These are phyloP conservation scores for Penicillium diatomitis DNA, from an alignment of 495 filamentous ascomycete species.

Conservation along the genomic window DNA sequence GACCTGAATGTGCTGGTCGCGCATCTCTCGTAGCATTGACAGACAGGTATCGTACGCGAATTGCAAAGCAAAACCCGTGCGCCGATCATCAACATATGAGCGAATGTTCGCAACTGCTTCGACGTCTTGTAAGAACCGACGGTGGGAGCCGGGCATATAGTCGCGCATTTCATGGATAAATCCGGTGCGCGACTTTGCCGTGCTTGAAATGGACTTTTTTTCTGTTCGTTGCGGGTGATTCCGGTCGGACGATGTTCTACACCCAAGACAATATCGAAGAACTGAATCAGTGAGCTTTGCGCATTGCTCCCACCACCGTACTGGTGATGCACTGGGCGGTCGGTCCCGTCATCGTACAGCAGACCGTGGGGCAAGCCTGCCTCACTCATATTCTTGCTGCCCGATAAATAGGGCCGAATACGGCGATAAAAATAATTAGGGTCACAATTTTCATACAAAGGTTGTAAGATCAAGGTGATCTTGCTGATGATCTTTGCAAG, in stretches of 20 bases:
- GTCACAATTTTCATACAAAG: slow-evolving; percentile 90
- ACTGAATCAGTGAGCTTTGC: slow-evolving; percentile 89
- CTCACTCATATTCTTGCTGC: slow-evolving; percentile 92
- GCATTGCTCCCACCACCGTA: slow-evolving; percentile 90
- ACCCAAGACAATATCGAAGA: slow-evolving; percentile 87
- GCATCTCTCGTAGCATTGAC: slow-evolving; percentile 78
- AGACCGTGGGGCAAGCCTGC: slow-evolving; percentile 84
- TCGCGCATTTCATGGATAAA: slow-evolving; percentile 94
- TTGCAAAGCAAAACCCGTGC: slow-evolving; percentile 52
- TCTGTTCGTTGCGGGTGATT: slow-evolving; percentile 37
- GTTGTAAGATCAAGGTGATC: slow-evolving; percentile 61
- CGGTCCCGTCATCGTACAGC: slow-evolving; percentile 70
- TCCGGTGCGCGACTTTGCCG: slow-evolving; percentile 49
- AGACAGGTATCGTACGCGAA: slow-evolving; percentile 87
- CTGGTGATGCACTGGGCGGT: slow-evolving; percentile 58
- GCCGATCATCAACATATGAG: slow-evolving; percentile 63
- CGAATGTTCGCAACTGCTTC: slow-evolving; percentile 78
- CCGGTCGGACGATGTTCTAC: slow-evolving; percentile 90
- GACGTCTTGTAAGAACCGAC: slow-evolving; percentile 77
- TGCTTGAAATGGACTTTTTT: slow-evolving; percentile 3
- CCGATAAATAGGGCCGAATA: slow-evolving; percentile 89
- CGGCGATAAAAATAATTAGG: slow-evolving; percentile 88
- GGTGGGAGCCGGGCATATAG: slow-evolving; percentile 93
- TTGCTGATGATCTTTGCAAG: slow-evolving; percentile 87
- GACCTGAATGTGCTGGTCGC: slow-evolving; percentile 93